Evolutionary conservation across 163 green algal species (phyloP).

Genomic region (Trebouxiophyceae sp.): DNA sequence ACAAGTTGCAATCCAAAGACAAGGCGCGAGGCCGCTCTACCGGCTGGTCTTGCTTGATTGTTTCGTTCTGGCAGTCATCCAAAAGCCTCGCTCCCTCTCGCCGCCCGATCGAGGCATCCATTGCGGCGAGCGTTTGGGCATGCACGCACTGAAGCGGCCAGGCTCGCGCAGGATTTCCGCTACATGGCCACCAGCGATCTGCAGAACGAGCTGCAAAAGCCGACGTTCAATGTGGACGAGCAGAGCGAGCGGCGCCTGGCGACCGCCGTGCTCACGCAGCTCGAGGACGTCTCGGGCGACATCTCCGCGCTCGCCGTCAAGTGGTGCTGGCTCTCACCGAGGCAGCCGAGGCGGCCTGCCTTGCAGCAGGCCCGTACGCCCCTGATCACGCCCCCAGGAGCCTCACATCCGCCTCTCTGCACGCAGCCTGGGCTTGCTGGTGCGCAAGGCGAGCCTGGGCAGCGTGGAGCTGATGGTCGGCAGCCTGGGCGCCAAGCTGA

Average conservation of each 20-base stretch:
- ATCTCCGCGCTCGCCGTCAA: slow-evolving; percentile 86
- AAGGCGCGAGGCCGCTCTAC: slow-evolving; percentile 43
- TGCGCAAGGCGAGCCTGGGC: slow-evolving; percentile 51
- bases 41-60: slow-evolving; percentile 7
- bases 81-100: background rate
- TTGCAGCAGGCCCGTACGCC: background rate
- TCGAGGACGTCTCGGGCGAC: slow-evolving; percentile 83
- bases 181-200: slow-evolving; percentile 96
- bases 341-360: background rate
- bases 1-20: slow-evolving; percentile 78
- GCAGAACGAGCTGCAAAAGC: slow-evolving; percentile 75
- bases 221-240: slow-evolving; percentile 61
- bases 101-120: background rate
- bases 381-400: too few relatives aligned
- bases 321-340: too few relatives aligned
- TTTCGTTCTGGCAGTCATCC: slow-evolving; percentile 26
- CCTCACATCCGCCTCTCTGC: background rate
- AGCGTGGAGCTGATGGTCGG: slow-evolving; percentile 54
- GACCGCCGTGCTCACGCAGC: slow-evolving; percentile 63
- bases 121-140: too few relatives aligned
- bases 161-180: slow-evolving; percentile 35
- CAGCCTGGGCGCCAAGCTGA: slow-evolving; percentile 59
- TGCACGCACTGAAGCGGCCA: too few relatives aligned
- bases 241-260: slow-evolving; percentile 61
- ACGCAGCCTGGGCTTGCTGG: slow-evolving; percentile 74